phyloP scores from a whole-genome alignment of 2,329 filamentous ascomycete species.

The Pyricularia sp. region DNA sequence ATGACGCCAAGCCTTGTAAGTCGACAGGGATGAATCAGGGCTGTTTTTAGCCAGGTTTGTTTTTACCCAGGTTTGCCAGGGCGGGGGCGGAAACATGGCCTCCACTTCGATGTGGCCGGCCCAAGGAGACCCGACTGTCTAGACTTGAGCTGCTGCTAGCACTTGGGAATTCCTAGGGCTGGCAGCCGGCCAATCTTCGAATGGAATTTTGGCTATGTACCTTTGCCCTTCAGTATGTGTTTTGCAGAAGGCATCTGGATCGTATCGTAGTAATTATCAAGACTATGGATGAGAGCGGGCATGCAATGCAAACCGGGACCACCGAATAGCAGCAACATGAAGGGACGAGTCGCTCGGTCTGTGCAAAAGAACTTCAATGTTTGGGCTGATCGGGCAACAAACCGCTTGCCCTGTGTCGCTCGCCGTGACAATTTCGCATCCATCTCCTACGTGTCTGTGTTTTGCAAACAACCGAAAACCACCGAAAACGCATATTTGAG shows the following conservation, averaged over 20 bases:
- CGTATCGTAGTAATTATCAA: neutral
- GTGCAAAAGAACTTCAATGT: neutral
- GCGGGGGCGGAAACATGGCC: neutral
- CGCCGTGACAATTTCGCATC: neutral
- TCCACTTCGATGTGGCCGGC: neutral
- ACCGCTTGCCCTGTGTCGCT: neutral
- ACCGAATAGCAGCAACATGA: neutral
- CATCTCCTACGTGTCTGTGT: neutral
- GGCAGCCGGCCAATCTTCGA: neutral
- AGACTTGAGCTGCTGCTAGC: neutral
- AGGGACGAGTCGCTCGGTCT: neutral
- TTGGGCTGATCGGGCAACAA: neutral
- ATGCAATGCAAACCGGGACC: neutral
- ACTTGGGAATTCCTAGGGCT: neutral
- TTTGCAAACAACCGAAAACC: neutral
- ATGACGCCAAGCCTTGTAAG: neutral
- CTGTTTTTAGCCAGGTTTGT: neutral
- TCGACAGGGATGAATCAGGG: neutral
- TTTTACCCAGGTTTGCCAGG: neutral
- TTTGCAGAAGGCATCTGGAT: too few species aligned
- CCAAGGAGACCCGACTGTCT: neutral
- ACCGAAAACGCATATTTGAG: neutral
- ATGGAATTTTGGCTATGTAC: neutral
- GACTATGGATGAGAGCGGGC: neutral
- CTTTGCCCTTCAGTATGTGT: neutral